Conservation (phyloP, 495 filamentous ascomycete genomes). For the Aspergillus sclerotiicarbonarius region DNA sequence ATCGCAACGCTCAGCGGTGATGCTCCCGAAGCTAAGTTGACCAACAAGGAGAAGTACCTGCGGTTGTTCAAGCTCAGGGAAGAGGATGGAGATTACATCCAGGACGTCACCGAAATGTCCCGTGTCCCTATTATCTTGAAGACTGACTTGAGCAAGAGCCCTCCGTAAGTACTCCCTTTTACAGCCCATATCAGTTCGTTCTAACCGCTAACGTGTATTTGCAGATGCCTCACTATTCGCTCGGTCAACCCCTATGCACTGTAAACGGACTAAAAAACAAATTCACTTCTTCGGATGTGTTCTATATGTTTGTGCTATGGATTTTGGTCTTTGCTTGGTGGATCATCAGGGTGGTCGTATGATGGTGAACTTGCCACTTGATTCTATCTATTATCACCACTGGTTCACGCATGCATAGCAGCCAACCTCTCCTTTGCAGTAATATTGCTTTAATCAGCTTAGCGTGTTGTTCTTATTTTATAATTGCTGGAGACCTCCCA, state of each 20-base stretch:
- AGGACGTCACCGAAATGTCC: slow-evolving; percentile 97
- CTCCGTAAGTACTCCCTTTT: slow-evolving; percentile 72
- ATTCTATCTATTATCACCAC: slow-evolving; percentile 28
- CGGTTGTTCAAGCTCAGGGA: slow-evolving; percentile 87
- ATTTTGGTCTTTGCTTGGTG: slow-evolving; percentile 18
- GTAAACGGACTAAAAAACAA: slow-evolving; percentile 35
- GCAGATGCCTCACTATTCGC: slow-evolving; percentile 92
- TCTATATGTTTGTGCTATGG: slow-evolving; percentile 16
- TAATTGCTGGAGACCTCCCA: slow-evolving; percentile 15
- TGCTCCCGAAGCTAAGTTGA: slow-evolving; percentile 71
- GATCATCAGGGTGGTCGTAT: slow-evolving; percentile 8
- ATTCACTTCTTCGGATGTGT: slow-evolving; percentile 28
- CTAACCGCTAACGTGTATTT: slow-evolving; percentile 17
- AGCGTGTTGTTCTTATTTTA: slow-evolving; percentile 24
- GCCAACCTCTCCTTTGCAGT: slow-evolving; percentile 8
- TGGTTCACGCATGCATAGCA: slow-evolving; percentile 6
- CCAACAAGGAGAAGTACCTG: slow-evolving; percentile 94
- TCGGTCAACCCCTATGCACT: slow-evolving; percentile 96
- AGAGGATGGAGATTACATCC: slow-evolving; percentile 92
- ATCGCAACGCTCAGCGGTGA: slow-evolving; percentile 70
- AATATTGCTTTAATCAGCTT: slow-evolving; percentile 26
- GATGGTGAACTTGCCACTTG: slow-evolving; percentile 25
- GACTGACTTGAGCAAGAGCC: slow-evolving; percentile 97
- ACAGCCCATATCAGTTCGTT: background rate
- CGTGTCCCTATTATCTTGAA: slow-evolving; percentile 94